A percentile compares a stretch with the other conserved stretches of the same genome.
Evolutionary conservation across 768 basidiomycete genomes (phyloP).

Genomic region (Phylloporus scabripes): DNA sequence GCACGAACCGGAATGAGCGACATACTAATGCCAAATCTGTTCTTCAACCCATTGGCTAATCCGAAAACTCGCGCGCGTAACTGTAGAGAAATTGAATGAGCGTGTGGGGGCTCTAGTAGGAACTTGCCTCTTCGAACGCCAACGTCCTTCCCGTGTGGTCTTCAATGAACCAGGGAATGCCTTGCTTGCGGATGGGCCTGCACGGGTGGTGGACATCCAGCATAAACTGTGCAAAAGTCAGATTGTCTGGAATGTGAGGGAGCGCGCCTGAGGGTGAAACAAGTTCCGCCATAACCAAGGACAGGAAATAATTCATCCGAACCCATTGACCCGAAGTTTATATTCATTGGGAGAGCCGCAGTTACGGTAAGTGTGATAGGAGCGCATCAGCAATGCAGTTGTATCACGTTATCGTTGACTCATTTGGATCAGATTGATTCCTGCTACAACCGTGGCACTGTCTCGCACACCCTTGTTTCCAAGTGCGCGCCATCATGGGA

Average conservation of each 20-base stretch:
- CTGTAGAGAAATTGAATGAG: constrained; percentile 15
- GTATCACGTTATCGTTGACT: neutral
- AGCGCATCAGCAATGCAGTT: neutral
- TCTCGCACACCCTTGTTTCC: neutral
- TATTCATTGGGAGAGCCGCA: neutral
- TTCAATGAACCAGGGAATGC: constrained; percentile 38
- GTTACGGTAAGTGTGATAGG: neutral
- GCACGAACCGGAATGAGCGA: neutral
- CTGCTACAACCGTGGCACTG: constrained; percentile 10
- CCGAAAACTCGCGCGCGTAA: constrained; percentile 34
- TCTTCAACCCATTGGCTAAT: constrained; percentile 34
- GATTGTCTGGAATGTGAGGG: constrained; percentile 35
- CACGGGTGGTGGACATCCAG: constrained; percentile 32
- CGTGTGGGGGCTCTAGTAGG: neutral
- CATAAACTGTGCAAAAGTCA: constrained; percentile 36
- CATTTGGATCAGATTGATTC: neutral
- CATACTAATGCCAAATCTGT: constrained; percentile 33
- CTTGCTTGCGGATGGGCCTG: constrained; percentile 22
- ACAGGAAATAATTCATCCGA: neutral
- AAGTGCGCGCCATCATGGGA: neutral
- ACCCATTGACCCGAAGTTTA: neutral
- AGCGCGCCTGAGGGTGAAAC: constrained; percentile 25
- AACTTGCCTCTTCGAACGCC: constrained; percentile 34
- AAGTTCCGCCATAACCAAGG: constrained; percentile 23
- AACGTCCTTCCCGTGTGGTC: constrained; percentile 34